Evolutionary conservation across 176 grass and related monocot genomes (phyloP), one percentile per base, ranked within the genome.

Genomic region (Oryza australiensis): DNA sequence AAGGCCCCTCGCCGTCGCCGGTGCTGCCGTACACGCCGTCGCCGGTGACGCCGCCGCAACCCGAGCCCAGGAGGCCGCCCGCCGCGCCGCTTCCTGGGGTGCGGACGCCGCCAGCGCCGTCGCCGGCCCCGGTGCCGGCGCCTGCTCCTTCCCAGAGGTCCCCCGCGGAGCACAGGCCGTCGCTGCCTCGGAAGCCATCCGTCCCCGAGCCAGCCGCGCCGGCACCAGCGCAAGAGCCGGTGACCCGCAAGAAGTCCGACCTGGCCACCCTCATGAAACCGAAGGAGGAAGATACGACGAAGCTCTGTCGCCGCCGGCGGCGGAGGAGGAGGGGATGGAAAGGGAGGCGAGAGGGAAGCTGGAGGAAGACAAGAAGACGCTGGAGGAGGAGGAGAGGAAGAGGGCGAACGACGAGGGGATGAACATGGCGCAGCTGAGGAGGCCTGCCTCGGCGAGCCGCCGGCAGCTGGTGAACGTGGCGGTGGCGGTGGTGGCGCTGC

Each of bases 381-480:
- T 7, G 67, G 51, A 70, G 45, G 68, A 62, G 59, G 62, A 66
- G 67, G 45, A 37, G n/a, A n/a, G n/a, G n/a, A n/a, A n/a, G 67
- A 38, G 66, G 42, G 13, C 68, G 68, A 18, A 80, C 30, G 8
- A 45, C 16, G 40, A n/a, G 49, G 49, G 2, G 49, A 10, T 16
- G 49, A 16, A 48, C n/a, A 24, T 68, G 60, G 33, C 4, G 64
- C 7, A 3, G 38, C 27, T 33, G 28, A 62, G 26, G 26, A 68
- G 45, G 69, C 59, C 62, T 30, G 18, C 1, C 51, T 37, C 82
- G 2, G 87, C 34, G 10, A 71, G 18, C 75, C 81, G 71, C 11
- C 66, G 82, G 16, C 67, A 83, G 81, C 72, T 97, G 64, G 29
- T 87, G 83, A 97, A 97, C 77, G 88, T 89, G 77, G 87, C 53